These are phyloP conservation scores for Paramyrothecium roridum DNA, from an alignment of 2,329 filamentous ascomycete species.

Conservation along the genomic window DNA sequence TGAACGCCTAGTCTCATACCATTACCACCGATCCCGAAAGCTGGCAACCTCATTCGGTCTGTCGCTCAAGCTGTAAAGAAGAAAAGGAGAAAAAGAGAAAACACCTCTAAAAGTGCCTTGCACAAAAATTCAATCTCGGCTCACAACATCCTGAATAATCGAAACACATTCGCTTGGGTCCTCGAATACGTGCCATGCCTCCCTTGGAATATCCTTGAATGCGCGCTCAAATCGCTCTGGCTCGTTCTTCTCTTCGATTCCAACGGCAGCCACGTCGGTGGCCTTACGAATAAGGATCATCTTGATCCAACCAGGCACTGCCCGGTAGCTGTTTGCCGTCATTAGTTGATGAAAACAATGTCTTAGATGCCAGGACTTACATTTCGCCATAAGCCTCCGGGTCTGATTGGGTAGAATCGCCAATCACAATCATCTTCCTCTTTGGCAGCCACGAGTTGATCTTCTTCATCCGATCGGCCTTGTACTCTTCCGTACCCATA, in stretches of 20 bases:
- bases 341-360: conserved; percentile 8
- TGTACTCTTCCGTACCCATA: conserved; percentile 80
- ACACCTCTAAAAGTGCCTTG: background rate
- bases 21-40: too few species aligned
- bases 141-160: conserved; percentile 23
- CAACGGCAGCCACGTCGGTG: conserved; percentile 64
- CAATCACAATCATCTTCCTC: conserved; percentile 77
- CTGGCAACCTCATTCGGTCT: too few species aligned
- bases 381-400: conserved; percentile 86
- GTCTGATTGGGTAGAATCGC: conserved; percentile 88
- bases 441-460: conserved; percentile 76
- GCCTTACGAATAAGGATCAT: conserved; percentile 86
- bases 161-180: conserved; percentile 62
- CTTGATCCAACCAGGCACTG: conserved; percentile 72
- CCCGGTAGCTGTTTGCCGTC: conserved; percentile 47
- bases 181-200: conserved; percentile 80
- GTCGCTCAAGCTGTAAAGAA: too few species aligned
- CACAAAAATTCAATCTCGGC: background rate
- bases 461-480: conserved; percentile 74
- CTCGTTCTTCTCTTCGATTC: conserved; percentile 72
- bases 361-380: conserved; percentile 36
- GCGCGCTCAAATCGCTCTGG: conserved; percentile 76
- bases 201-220: conserved; percentile 69
- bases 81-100: too few species aligned
- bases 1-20: too few species aligned